Evolutionary conservation across 1,139 yeast species (phyloP).

Genomic region (Nakaseomyces bracarensis): DNA sequence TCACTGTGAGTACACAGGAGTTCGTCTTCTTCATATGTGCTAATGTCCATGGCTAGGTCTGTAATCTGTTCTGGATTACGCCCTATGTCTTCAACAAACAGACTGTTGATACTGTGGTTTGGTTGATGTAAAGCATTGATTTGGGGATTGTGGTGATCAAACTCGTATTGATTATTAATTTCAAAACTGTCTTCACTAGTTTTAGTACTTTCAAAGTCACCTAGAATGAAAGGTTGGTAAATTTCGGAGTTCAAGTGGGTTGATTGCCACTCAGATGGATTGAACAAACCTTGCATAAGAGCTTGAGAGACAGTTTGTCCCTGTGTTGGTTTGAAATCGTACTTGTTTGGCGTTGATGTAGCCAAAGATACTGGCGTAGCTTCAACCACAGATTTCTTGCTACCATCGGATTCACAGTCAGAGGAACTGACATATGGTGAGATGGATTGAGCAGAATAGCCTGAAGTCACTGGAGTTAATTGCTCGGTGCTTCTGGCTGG

Average conservation of each 20-base stretch:
- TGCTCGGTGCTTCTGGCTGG: slow-evolving; percentile 4
- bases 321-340: slow-evolving; percentile 2
- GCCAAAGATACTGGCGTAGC: slow-evolving; percentile 4
- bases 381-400: neutral
- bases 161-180: slow-evolving; percentile 1
- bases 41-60: slow-evolving; percentile 5
- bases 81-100: slow-evolving; percentile 7
- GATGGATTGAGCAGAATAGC: neutral
- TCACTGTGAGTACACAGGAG: slow-evolving; percentile 3
- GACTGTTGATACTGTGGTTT: slow-evolving; percentile 5
- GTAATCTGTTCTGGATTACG: slow-evolving; percentile 7
- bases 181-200: slow-evolving; percentile 4
- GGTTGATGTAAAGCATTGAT: neutral
- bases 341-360: slow-evolving; percentile 3
- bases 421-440: slow-evolving; percentile 5
- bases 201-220: slow-evolving; percentile 1
- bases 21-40: slow-evolving; percentile 1
- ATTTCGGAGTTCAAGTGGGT: neutral
- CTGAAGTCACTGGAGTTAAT: slow-evolving; percentile 5
- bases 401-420: slow-evolving; percentile 4
- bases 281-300: slow-evolving; percentile 6
- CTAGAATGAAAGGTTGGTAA: neutral
- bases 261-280: slow-evolving; percentile 5
- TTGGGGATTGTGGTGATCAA: slow-evolving; percentile 4
- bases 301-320: slow-evolving; percentile 4